phyloP scores from a whole-genome alignment of 192 early-diverging fungal genomes.

The Hyaloraphidium curvatum region DNA sequence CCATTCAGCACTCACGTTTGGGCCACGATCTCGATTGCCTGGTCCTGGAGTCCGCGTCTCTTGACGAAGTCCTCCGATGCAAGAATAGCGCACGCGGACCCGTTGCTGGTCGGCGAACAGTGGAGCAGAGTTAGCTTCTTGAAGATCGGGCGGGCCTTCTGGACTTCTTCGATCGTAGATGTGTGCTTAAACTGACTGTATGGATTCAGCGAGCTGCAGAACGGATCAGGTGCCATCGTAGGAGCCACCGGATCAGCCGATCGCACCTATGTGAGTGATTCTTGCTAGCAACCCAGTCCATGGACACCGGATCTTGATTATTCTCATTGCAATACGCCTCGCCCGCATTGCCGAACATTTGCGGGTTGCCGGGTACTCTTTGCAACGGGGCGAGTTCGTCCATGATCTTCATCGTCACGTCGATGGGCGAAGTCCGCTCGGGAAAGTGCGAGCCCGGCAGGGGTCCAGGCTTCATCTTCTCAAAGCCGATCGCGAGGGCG shows the following conservation, averaged over 20 bases:
- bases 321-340: slow-evolving; percentile 42
- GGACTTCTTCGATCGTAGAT: slow-evolving; percentile 38
- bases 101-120: slow-evolving; percentile 57
- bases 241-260: background rate
- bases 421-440: background rate
- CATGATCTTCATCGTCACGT: slow-evolving; percentile 18
- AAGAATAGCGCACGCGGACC: slow-evolving; percentile 31
- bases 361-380: slow-evolving; percentile 34
- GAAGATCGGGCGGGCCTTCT: slow-evolving; percentile 35
- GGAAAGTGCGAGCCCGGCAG: background rate
- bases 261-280: slow-evolving; percentile 39
- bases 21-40: slow-evolving; percentile 45
- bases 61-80: slow-evolving; percentile 42
- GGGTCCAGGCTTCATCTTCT: slow-evolving; percentile 32
- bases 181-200: slow-evolving; percentile 51
- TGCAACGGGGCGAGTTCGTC: slow-evolving; percentile 29
- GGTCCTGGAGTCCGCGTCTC: slow-evolving; percentile 31
- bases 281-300: slow-evolving; percentile 52
- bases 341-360: slow-evolving; percentile 54
- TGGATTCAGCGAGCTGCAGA: slow-evolving; percentile 27
- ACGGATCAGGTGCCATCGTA: background rate
- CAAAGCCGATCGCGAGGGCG: slow-evolving; percentile 55
- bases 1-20: slow-evolving; percentile 13
- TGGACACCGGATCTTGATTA: slow-evolving; percentile 19
- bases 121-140: slow-evolving; percentile 50